Evolutionary conservation across 805 yeast genomes (phyloP), one percentile per base, ranked within the genome.

Genomic region (Blastobotrys robertii): DNA sequence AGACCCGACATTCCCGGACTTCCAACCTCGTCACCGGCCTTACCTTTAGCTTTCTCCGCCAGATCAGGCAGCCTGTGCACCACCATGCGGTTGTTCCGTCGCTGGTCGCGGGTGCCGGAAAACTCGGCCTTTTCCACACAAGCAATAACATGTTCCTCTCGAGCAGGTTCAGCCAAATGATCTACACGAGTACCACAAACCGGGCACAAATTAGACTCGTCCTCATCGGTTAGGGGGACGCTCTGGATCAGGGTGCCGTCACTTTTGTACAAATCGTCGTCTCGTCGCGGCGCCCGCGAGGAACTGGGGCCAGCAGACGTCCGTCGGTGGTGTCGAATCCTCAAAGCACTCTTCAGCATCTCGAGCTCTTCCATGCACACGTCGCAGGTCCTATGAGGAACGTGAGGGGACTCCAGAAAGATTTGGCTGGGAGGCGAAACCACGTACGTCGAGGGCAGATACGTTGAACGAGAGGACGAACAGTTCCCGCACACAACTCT

Each of bases 11-110:
- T 4, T 4, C 16, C 6, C 6, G 25, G 25, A 19, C 25, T 19
- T 4, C 13, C 22, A 5, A 16, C 16, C 6, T 11, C 16, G 30
- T 70, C 78, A 12, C 67, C 68, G 22, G 65, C 57, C 11, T 30
- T 34, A 5, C 32, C 38, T 11, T 48, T 46, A 14, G 53, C 59
- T 44, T 55, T 59, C 46, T 67, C 69, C 4, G 59, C 54, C 25
- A 19, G 6, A 19, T 19, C 25, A 19, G 25, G 25, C 12, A 66
- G 58, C 38, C 52, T 74, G 59, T 84, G 86, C 1, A 87, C 92
- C 39, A 92, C 67, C 97, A 92, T 88, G 46, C 95, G 72, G 58
- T 88, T 88, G 28, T 73, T 67, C 35, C 86, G 61, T 41, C 70
- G 48, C 42, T 73, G 72, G 30, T 73, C 74, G 4, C 78, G 74